These are phyloP conservation scores for Coniosporium apollinis DNA, from an alignment of 495 filamentous ascomycete species.

Conservation along the genomic window DNA sequence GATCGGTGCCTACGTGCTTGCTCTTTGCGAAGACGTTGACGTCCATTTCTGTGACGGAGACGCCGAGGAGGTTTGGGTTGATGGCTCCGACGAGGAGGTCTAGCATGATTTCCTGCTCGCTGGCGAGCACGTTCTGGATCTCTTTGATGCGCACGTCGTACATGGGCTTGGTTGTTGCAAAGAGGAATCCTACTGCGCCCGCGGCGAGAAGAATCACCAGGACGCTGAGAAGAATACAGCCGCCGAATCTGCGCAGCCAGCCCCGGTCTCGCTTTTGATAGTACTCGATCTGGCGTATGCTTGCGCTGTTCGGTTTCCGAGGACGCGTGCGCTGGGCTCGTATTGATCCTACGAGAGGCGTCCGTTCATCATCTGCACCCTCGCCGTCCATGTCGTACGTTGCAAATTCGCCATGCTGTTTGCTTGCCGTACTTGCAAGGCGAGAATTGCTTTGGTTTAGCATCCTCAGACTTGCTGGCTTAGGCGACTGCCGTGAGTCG, in stretches of 20 bases:
- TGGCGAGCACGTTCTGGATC: slow-evolving; percentile 79
- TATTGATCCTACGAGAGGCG: slow-evolving; percentile 58
- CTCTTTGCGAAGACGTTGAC: slow-evolving; percentile 90
- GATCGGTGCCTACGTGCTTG: slow-evolving; percentile 61
- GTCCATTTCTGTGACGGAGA: slow-evolving; percentile 69
- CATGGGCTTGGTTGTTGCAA: slow-evolving; percentile 80
- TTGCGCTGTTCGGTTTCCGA: slow-evolving; percentile 39
- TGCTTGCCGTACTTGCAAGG: slow-evolving; percentile 12
- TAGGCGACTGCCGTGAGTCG: slow-evolving; percentile 8
- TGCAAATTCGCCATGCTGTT: slow-evolving; percentile 38
- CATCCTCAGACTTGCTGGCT: slow-evolving; percentile 14
- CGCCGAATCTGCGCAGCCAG: slow-evolving; percentile 55
- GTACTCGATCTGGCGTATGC: slow-evolving; percentile 57
- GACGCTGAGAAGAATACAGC: slow-evolving; percentile 57
- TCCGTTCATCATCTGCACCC: slow-evolving; percentile 80
- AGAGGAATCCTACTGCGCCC: slow-evolving; percentile 69
- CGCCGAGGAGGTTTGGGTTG: slow-evolving; percentile 81
- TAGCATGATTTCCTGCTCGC: slow-evolving; percentile 89
- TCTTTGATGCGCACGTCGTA: slow-evolving; percentile 55
- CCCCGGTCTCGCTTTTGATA: slow-evolving; percentile 50
- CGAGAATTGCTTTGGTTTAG: slow-evolving; percentile 26
- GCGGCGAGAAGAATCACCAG: slow-evolving; percentile 62
- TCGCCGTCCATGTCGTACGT: slow-evolving; percentile 53
- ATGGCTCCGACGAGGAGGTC: slow-evolving; percentile 74
- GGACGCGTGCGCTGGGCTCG: slow-evolving; percentile 40